Conservation (phyloP, 371 early-diverging fungal genomes). For the Chytridium lagenaria region DNA sequence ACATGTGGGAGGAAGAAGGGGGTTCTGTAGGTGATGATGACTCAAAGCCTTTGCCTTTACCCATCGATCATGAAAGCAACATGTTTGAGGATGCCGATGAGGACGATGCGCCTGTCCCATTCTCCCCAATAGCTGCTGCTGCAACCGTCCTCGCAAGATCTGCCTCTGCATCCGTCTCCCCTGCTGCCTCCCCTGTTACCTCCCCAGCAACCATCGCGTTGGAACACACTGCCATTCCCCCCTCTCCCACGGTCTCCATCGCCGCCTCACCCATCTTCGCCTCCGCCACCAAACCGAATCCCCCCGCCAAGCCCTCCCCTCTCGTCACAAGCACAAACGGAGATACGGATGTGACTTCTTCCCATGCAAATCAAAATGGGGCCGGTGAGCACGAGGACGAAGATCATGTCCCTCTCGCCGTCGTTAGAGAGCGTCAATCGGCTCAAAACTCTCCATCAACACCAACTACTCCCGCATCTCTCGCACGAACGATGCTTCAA, state of each 20-base stretch:
- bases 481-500: conserved; percentile 1
- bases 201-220: neutral
- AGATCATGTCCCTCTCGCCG: conserved; percentile 17
- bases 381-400: neutral
- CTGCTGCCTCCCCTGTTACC: neutral
- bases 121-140: neutral
- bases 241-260: neutral
- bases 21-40: too few species aligned
- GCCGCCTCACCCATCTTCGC: neutral
- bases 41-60: too few species aligned
- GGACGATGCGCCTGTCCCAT: conserved; percentile 11
- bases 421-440: conserved; percentile 17
- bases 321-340: neutral
- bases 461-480: conserved; percentile 5
- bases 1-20: too few species aligned
- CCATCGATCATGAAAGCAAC: too few species aligned
- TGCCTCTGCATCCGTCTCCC: neutral
- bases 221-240: neutral
- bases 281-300: neutral
- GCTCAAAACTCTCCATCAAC: conserved; percentile 12
- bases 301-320: neutral
- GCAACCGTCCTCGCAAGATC: neutral
- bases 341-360: neutral
- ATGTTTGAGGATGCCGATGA: conserved; percentile 22
- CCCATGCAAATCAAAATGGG: neutral